phyloP scores from a whole-genome alignment of 805 yeast species.

The Clavispora carvajalis region DNA sequence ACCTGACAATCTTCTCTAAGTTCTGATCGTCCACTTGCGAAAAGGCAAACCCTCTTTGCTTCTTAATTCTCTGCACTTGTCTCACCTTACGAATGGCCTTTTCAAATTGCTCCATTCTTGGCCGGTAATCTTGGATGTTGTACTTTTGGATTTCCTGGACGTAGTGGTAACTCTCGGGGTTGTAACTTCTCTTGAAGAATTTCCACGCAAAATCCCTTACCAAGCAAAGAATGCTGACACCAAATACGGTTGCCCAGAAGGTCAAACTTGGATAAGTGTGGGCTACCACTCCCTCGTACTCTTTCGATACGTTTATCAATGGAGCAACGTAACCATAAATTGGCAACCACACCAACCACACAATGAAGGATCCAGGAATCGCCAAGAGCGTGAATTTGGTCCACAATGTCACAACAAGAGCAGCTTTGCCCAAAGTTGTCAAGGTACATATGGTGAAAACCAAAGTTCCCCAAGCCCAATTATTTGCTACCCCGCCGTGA shows the following conservation, averaged over 20 bases:
- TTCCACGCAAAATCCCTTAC: conserved; percentile 91
- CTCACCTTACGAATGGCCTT: conserved; percentile 95
- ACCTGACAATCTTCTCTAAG: conserved; percentile 84
- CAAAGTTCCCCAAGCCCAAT: conserved; percentile 95
- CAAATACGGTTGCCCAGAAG: conserved; percentile 79
- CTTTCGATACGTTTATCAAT: conserved; percentile 69
- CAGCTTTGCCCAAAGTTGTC: conserved; percentile 93
- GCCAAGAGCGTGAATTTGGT: conserved; percentile 88
- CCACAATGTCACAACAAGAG: conserved; percentile 87
- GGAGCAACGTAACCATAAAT: conserved; percentile 85
- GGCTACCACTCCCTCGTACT: conserved; percentile 73
- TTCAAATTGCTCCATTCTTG: conserved; percentile 96
- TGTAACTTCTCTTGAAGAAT: conserved; percentile 85
- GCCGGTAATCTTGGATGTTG: conserved; percentile 87
- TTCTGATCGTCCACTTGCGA: conserved; percentile 90
- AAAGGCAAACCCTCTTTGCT: conserved; percentile 97
- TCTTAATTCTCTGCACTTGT: conserved; percentile 96
- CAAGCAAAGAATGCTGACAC: conserved; percentile 73
- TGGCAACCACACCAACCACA: conserved; percentile 88
- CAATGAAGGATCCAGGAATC: conserved; percentile 84
- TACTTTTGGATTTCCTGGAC: conserved; percentile 96
- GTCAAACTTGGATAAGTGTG: conserved; percentile 71
- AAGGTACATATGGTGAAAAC: conserved; percentile 80
- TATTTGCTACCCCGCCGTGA: conserved; percentile 70
- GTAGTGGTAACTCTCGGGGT: conserved; percentile 88